A percentile compares a stretch with the other conserved stretches of the same genome.
Conservation (phyloP, 2,329 filamentous ascomycete genomes). For the Polychaeton citri region DNA sequence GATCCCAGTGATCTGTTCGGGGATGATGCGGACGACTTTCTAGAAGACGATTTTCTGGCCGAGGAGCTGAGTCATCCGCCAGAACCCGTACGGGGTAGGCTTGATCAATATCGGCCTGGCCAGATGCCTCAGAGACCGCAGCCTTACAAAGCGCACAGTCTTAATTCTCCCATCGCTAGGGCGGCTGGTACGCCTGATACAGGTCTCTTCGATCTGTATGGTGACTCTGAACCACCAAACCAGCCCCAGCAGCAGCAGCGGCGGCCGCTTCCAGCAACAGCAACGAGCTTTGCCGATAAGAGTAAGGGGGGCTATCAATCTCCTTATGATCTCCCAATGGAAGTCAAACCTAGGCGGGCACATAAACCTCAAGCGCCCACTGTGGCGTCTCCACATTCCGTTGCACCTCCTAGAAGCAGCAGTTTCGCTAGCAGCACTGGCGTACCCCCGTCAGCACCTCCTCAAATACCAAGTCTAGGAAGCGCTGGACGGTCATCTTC, state of each 20-base stretch:
- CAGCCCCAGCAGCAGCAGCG: slow-evolving; percentile 19
- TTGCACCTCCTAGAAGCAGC: slow-evolving; percentile 42
- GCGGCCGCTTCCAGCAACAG: slow-evolving; percentile 35
- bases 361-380: slow-evolving; percentile 24
- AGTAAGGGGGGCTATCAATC: slow-evolving; percentile 85
- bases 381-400: slow-evolving; percentile 26
- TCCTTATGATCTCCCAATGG: slow-evolving; percentile 88
- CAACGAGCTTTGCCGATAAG: slow-evolving; percentile 79
- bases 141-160: slow-evolving; percentile 10
- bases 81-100: slow-evolving; percentile 1
- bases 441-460: slow-evolving; percentile 28
- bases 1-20: slow-evolving; percentile 57
- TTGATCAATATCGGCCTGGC: background rate
- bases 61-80: slow-evolving; percentile 2
- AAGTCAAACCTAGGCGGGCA: slow-evolving; percentile 57
- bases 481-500: no score
- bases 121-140: slow-evolving; percentile 2
- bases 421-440: slow-evolving; percentile 35
- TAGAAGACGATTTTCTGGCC: slow-evolving; percentile 47
- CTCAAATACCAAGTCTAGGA: no score
- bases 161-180: slow-evolving; percentile 12
- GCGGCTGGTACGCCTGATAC: slow-evolving; percentile 20
- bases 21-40: slow-evolving; percentile 74
- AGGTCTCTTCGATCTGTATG: slow-evolving; percentile 19
- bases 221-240: slow-evolving; percentile 1